phyloP scores from a whole-genome alignment of 805 yeast species.

The Yarrowia sp. region DNA sequence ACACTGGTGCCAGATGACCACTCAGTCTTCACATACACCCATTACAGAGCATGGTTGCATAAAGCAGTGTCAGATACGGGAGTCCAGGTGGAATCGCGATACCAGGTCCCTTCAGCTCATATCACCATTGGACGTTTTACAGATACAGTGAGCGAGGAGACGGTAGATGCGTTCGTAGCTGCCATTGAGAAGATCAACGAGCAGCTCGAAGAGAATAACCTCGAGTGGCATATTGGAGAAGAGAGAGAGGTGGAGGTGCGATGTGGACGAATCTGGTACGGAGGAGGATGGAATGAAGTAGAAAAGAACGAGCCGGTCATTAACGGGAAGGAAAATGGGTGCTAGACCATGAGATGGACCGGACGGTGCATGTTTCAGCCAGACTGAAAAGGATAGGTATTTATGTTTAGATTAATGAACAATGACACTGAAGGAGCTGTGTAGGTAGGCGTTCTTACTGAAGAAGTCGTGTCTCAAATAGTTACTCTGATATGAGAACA shows the following conservation, averaged over 20 bases:
- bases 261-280: slow-evolving; percentile 40
- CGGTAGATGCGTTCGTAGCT: slow-evolving; percentile 17
- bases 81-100: slow-evolving; percentile 20
- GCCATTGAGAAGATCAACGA: slow-evolving; percentile 9
- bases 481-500: too few relatives aligned
- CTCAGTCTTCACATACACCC: slow-evolving; percentile 25
- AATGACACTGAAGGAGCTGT: not conserved
- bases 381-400: slow-evolving; percentile 15
- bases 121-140: slow-evolving; percentile 37
- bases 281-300: slow-evolving; percentile 39
- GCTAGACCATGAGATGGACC: not conserved
- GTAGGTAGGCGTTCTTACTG: not conserved
- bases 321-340: not conserved
- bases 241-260: slow-evolving; percentile 35
- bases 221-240: slow-evolving; percentile 38
- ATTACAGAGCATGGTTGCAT: slow-evolving; percentile 33
- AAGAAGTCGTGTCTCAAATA: too few relatives aligned
- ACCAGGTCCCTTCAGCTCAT: slow-evolving; percentile 28
- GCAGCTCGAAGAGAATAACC: not conserved
- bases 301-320: not conserved
- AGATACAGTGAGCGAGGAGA: slow-evolving; percentile 7
- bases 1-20: slow-evolving; percentile 29
- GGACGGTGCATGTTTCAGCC: slow-evolving; percentile 19
- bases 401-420: slow-evolving; percentile 4
- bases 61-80: slow-evolving; percentile 10